Conservation (phyloP, 2,329 filamentous ascomycete species). For the Epichloe amarillans region DNA sequence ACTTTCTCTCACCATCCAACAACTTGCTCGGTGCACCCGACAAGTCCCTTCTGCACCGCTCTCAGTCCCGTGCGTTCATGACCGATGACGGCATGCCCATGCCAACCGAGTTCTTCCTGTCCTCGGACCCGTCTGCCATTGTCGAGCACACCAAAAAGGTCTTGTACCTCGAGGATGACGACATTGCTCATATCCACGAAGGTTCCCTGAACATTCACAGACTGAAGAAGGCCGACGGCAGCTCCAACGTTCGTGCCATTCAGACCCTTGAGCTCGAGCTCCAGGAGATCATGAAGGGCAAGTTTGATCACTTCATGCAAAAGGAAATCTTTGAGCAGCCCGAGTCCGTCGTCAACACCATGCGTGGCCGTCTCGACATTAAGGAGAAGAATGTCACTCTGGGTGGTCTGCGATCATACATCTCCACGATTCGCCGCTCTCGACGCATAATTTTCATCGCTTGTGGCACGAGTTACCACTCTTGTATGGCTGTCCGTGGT, state of each 20-base stretch:
- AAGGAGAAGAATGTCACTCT: conserved; percentile 92
- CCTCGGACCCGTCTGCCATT: conserved; percentile 94
- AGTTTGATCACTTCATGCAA: conserved; percentile 99
- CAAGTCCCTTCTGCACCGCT: conserved; percentile 96
- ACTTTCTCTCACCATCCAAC: conserved; percentile 50
- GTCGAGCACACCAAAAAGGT: conserved; percentile 99
- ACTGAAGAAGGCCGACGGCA: conserved; percentile 90
- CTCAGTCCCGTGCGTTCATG: conserved; percentile 96
- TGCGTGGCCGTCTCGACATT: conserved; percentile 93
- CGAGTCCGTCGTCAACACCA: conserved; percentile 98
- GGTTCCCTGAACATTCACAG: conserved; percentile 98
- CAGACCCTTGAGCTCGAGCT: conserved; percentile 98
- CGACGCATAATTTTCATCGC: conserved; percentile 97
- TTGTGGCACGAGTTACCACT: conserved; percentile 96
- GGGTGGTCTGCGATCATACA: conserved; percentile 91
- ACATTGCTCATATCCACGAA: conserved; percentile 99
- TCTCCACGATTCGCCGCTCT: conserved; percentile 91
- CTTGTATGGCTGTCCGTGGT: conserved; percentile 97
- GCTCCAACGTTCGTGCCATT: conserved; percentile 92
- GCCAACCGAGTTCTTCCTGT: conserved; percentile 98
- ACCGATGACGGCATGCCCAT: conserved; percentile 96
- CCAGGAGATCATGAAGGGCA: conserved; percentile 99
- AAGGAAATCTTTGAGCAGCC: conserved; percentile 99
- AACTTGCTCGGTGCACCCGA: conserved; percentile 72
- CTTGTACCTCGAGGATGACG: conserved; percentile 97